Base-by-base conservation (phyloP, 2,329 filamentous ascomycete species). In the Exserohilum rostratum region DNA sequence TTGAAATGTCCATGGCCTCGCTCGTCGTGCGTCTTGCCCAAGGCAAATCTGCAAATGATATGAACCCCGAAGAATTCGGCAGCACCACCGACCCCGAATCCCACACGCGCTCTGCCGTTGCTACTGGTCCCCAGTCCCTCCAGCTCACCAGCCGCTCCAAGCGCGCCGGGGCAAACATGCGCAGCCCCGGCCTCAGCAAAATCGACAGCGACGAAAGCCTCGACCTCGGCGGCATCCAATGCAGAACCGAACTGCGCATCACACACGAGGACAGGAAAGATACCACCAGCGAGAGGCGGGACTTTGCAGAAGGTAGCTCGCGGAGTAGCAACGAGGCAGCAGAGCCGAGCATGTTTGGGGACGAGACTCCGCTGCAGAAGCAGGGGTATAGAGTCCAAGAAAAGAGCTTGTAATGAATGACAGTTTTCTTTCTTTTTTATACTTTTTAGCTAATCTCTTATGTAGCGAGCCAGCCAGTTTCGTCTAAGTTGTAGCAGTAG, bases 1-100 rank as follows among this genome's bases (percentile, higher is more conserved):
- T 79, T 50, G 77, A 79, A 63, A 76, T 79, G 74, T 71, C 70
- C 54, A 78, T 79, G 76, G 76, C 77, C 6, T 72, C 73, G 1
- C 69, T 79, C 5, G 76, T 79, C 50, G 71, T 72, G 7, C 71
- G 70, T 37, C 66, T 76, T 37, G 74, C 74, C 2, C 58, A 65
- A 39, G 68, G 71, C 13, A 65, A 60, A 27, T 38, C 62, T 2
- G 61, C 70, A 38, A 71, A 69, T 45, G 70, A 72, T 44, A 67
- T 67, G 59, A 46, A 61, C 33, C 45, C 61, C 12, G 56, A 64
- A 15, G 49, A 57, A 2, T 61, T 66, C 44, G 18, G 52, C 20
- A 67, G 58, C 39, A 63, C 62, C 20, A 62, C 59, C 2, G 57
- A 61, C 3, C 60, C 59, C 0, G 40, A 39, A 2, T 66, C 65